Evolutionary conservation across 2,329 filamentous ascomycete species (phyloP).

Genomic region (Pseudocercospora musae): DNA sequence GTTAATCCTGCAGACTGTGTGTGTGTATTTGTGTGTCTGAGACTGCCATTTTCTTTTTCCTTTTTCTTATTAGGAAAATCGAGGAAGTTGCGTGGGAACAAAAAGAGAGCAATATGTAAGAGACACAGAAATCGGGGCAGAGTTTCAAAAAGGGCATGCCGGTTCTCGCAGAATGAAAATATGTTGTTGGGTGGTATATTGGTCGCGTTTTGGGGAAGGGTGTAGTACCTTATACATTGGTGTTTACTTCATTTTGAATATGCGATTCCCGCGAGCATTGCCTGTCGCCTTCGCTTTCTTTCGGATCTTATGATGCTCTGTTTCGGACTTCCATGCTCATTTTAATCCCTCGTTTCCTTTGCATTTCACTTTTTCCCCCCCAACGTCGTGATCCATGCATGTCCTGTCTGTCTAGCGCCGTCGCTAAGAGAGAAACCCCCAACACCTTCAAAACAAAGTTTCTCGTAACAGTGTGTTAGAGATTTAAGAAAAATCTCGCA

Average conservation of each 20-base stretch:
- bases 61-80: neutral
- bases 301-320: too few relatives aligned
- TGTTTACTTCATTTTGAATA: too few relatives aligned
- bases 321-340: too few relatives aligned
- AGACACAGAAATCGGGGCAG: neutral
- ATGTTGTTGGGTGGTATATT: neutral
- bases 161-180: neutral
- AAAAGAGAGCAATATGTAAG: neutral
- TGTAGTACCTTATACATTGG: neutral
- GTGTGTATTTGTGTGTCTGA: too few relatives aligned
- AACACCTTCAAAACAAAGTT: too few relatives aligned
- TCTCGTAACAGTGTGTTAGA: too few relatives aligned
- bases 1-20: neutral
- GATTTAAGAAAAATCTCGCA: constrained; percentile 51
- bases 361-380: too few relatives aligned
- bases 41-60: neutral
- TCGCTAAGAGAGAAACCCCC: too few relatives aligned
- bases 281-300: too few relatives aligned
- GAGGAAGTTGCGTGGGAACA: neutral
- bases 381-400: neutral
- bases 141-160: neutral
- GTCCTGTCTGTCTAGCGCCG: too few relatives aligned
- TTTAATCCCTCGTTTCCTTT: too few relatives aligned
- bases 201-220: neutral
- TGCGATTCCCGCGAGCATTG: too few relatives aligned